Percentiles rank a stretch among this genome's conserved stretches.
These are phyloP conservation scores for Colletotrichum aenigma DNA, from an alignment of 2,329 filamentous ascomycete species.

Conservation along the genomic window DNA sequence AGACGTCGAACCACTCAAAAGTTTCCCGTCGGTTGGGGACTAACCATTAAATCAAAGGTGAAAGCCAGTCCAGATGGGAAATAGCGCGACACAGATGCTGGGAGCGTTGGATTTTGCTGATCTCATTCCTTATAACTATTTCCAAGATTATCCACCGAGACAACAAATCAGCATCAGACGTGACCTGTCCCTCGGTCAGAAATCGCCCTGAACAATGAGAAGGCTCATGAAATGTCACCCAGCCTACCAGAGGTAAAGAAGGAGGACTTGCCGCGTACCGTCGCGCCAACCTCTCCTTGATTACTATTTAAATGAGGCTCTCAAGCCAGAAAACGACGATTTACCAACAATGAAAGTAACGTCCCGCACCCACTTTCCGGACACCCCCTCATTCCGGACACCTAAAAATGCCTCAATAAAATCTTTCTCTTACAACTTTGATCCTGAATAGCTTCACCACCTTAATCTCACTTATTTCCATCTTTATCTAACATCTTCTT, in stretches of 20 bases:
- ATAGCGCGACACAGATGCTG: fast-evolving
- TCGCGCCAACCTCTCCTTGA: background rate
- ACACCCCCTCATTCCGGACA: no score
- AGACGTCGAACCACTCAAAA: background rate
- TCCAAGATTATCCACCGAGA: background rate
- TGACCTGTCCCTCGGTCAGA: background rate
- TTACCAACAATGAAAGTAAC: fast-evolving
- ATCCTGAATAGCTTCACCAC: no score
- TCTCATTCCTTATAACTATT: no score
- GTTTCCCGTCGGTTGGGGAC: background rate
- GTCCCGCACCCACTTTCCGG: no score
- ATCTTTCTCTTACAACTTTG: no score
- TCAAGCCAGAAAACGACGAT: background rate
- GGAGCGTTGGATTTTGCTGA: fast-evolving
- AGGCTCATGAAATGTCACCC: background rate
- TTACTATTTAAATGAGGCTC: background rate
- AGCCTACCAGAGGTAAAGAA: background rate
- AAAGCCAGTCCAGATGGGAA: background rate
- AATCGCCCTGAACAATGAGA: background rate
- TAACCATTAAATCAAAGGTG: background rate
- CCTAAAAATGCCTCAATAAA: no score
- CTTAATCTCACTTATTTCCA: no score
- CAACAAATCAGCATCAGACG: background rate
- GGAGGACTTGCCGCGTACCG: background rate
- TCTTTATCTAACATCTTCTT: no score